Percentiles rank a stretch among this genome's conserved stretches.
These are phyloP conservation scores for Galeopsis tetrahit DNA, from an alignment of 257 asterid species.

Conservation along the genomic window DNA sequence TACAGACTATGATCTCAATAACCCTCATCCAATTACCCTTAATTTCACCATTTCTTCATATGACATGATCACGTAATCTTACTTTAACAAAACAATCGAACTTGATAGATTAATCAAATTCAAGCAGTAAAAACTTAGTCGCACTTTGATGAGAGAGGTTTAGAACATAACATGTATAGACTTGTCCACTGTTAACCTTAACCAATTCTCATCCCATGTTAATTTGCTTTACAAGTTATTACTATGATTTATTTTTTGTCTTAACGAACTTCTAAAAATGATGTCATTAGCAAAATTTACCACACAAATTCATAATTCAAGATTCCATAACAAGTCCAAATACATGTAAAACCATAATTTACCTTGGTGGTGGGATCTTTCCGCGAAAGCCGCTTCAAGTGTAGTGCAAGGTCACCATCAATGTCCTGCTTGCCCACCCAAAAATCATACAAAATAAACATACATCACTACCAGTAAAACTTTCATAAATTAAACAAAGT, in stretches of 20 bases:
- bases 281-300: not conserved
- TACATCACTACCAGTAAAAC: slow-evolving; percentile 11
- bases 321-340: slow-evolving; percentile 24
- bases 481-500: slow-evolving; percentile 10
- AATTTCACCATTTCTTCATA: slow-evolving; percentile 14
- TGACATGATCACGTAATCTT: not conserved
- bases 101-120: not conserved
- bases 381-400: slow-evolving; percentile 89
- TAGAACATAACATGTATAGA: slow-evolving; percentile 7
- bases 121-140: slow-evolving; percentile 21
- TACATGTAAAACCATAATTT: slow-evolving; percentile 15
- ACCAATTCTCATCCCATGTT: slow-evolving; percentile 3
- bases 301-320: not conserved
- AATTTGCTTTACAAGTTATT: not conserved
- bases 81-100: slow-evolving; percentile 4
- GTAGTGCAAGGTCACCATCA: slow-evolving; percentile 88
- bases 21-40: slow-evolving; percentile 5
- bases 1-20: not conserved
- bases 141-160: not conserved
- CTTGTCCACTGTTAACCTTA: not conserved
- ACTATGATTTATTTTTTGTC: slow-evolving; percentile 8
- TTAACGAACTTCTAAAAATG: not conserved
- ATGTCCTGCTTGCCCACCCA: slow-evolving; percentile 54
- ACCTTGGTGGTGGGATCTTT: slow-evolving; percentile 98
- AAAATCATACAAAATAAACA: slow-evolving; percentile 4